A percentile compares a stretch with the other conserved stretches of the same genome.
Evolutionary conservation across 176 grass and related monocot genomes (phyloP).

Genomic region (Lolium rigidum): DNA sequence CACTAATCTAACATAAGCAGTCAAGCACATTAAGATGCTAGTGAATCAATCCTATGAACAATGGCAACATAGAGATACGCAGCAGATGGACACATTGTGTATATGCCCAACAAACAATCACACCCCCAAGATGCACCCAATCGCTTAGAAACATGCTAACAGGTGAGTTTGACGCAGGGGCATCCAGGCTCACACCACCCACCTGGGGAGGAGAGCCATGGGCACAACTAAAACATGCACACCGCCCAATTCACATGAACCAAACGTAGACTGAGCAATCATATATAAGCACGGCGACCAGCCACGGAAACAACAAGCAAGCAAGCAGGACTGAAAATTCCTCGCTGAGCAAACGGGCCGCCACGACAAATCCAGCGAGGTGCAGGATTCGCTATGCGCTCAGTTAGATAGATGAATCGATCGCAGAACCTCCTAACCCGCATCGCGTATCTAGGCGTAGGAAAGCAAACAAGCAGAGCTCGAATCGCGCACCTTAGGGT

Average conservation of each 20-base stretch:
- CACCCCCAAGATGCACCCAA: background rate
- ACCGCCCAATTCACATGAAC: background rate
- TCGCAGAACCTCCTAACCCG: background rate
- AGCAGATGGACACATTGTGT: background rate
- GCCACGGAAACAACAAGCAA: background rate
- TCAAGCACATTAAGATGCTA: background rate
- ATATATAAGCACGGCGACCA: background rate
- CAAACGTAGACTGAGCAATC: background rate
- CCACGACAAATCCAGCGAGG: background rate
- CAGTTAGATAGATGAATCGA: background rate
- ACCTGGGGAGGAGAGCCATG: background rate
- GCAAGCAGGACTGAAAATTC: background rate
- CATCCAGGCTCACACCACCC: background rate
- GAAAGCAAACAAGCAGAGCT: constrained; percentile 9
- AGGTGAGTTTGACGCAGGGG: too few relatives aligned
- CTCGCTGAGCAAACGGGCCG: background rate
- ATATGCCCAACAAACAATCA: background rate
- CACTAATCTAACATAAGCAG: background rate
- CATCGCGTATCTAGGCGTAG: background rate
- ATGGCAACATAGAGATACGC: background rate
- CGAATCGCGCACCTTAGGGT: constrained; percentile 70
- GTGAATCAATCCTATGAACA: background rate
- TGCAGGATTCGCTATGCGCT: constrained; percentile 16
- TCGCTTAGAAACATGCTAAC: background rate
- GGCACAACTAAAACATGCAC: background rate